Evolutionary conservation across 306 rosid species (phyloP), one percentile per base, ranked within the genome.

Genomic region (Cicer cuneatum): DNA sequence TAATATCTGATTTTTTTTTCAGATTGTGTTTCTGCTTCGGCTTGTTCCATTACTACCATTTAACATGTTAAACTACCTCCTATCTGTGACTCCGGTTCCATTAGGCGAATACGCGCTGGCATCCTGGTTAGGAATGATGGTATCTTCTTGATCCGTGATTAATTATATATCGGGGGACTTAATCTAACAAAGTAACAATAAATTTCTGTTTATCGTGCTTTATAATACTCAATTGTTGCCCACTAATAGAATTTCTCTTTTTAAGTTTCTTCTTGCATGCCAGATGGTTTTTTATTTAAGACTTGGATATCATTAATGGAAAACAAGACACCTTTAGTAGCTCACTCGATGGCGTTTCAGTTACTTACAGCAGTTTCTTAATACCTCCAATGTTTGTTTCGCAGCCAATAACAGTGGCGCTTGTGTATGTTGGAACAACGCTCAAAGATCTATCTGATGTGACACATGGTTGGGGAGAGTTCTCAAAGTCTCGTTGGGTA

Each of bases 121-220:
- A 72, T 89, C 96, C 47, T 93, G 98, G 98, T 69, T 93, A 69
- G 98, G 98, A 82, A 93, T 91, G 98, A 85, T 93, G 97, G 97
- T 91, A 87, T 69, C 19, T 71, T 81, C 78, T 84, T 76, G 41
- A 73, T 53, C 85, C 73, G 62, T 78, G 51, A 63, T 71, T 43
- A 14, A 35, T 66, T 78, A 49, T 53, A 9, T 48, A 21, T 57
- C 18, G 38, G 19, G 19, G 40, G 53, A 43, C 18, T 49, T 79
- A 19, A 15, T 46, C 63, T 45, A 29, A 58, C 65, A 29, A 29
- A 58, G 14, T 58, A 41, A 10, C 51, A 33, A 65, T 49, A 14
- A 52, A 35, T 15, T 13, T 78, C 62, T 59, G 33, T 51, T 61
- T 10, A n/a, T 52, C 43, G 12, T 80, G 46, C 21, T 66, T 49